Evolutionary conservation across 805 yeast genomes (phyloP).

Genomic region (Candida caryicola): DNA sequence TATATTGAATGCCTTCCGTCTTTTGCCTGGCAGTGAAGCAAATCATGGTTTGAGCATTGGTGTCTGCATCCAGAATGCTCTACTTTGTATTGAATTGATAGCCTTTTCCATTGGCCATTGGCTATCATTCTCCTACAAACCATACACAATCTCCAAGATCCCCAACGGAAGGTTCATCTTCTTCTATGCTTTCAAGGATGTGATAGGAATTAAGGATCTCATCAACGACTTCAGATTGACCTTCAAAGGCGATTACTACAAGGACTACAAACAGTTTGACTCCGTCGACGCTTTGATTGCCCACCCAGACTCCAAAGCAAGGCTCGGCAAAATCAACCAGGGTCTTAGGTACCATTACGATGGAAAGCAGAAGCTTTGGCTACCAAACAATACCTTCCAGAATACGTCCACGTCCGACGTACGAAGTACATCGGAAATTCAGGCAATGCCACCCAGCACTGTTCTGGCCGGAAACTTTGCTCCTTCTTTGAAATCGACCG

Average conservation of each 20-base stretch:
- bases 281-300: conserved; percentile 68
- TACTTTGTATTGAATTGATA: conserved; percentile 79
- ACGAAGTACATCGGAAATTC: conserved; percentile 28
- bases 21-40: conserved; percentile 33
- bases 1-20: conserved; percentile 47
- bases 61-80: conserved; percentile 67
- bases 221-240: conserved; percentile 74
- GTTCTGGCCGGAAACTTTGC: conserved; percentile 12
- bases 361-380: conserved; percentile 84
- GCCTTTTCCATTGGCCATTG: conserved; percentile 89
- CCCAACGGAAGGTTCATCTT: conserved; percentile 69
- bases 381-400: conserved; percentile 25
- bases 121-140: conserved; percentile 75
- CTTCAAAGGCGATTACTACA: conserved; percentile 64
- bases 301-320: conserved; percentile 62
- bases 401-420: conserved; percentile 13
- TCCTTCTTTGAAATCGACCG: conserved; percentile 27
- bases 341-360: conserved; percentile 80
- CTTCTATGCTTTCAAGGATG: conserved; percentile 67
- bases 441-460: conserved; percentile 1
- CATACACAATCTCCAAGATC: conserved; percentile 57
- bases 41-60: conserved; percentile 41
- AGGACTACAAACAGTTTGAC: conserved; percentile 77
- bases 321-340: conserved; percentile 68
- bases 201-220: conserved; percentile 74